These are phyloP conservation scores for Aureobasidium vineae DNA, from an alignment of 2,329 filamentous ascomycete genomes.

Conservation along the genomic window DNA sequence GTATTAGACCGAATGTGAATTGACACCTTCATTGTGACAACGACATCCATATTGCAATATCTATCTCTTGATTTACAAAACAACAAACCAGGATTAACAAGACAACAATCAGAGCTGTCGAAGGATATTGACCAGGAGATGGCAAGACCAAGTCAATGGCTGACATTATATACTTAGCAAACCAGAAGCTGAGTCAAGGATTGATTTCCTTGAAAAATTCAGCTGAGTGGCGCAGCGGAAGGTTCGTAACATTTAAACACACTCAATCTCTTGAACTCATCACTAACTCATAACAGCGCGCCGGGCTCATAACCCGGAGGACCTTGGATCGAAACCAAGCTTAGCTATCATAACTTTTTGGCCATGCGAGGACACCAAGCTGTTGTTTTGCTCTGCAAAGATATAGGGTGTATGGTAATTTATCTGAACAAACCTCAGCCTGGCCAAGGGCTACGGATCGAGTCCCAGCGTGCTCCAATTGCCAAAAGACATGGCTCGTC, in stretches of 20 bases:
- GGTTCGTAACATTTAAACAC: slow-evolving; percentile 1
- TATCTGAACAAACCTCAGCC: neutral
- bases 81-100: no score
- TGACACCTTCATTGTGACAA: no score
- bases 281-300: slow-evolving; percentile 26
- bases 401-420: neutral
- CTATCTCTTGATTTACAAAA: no score
- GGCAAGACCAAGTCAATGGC: no score
- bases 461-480: neutral
- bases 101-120: no score
- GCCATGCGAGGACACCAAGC: neutral
- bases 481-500: neutral
- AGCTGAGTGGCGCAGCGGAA: slow-evolving; percentile 31
- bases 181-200: no score
- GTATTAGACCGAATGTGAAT: no score
- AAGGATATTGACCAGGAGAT: no score
- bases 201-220: no score
- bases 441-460: neutral
- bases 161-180: no score
- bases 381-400: neutral
- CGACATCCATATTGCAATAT: no score
- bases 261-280: neutral
- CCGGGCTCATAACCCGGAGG: slow-evolving; percentile 34
- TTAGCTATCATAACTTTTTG: slow-evolving; percentile 29
- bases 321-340: slow-evolving; percentile 32